Base-by-base conservation (phyloP, 176 grass and related monocot genomes). In the Oryza glaberrima region DNA sequence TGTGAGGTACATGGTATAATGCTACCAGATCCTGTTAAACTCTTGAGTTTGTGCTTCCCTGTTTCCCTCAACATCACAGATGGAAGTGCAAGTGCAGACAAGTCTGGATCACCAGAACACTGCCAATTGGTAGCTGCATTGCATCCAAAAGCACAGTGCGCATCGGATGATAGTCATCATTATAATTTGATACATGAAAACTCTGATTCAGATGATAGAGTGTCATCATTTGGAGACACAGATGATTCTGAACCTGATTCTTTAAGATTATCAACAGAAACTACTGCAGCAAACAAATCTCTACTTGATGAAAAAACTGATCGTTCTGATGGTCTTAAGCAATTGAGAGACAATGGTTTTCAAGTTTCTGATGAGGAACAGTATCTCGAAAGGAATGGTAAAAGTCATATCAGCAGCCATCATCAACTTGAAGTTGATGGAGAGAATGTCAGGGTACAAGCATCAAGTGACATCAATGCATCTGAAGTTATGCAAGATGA, bases 1-100 rank as follows among this genome's bases (percentile, higher is more conserved):
- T 93, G 84, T 13, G 91, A 96, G 73, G 83, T 90, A 65, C 88
- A 96, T 87, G 87, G 86, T 47, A 89, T 96, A 76, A 83, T 73
- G 67, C 88, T 96, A 78, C 94, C 94, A 40, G 91, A 96, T 82
- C 94, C 91, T 44, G 49, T 83, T 35, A 85, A 88, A 71, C 77
- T 83, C 46, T 85, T 89, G 82, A 82, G 61, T 78, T 82, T 52
- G 68, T 88, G 81, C 88, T 88, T 91, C 66, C 89, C 84, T 88
- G 44, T 56, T 75, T 65, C 70, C 58, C 58, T 73, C n/a, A 81
- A 72, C 26, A 28, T 66, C 6, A 52, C 4, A 67, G 72, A 66
- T 80, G 69, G 22, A 25, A 44, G 56, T 75, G 20, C 77, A 65
- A 48, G 52, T 61, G 17, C 79, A 40, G 72, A 86, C 66, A 47